Evolutionary conservation across 2,329 filamentous ascomycete species (phyloP).

Genomic region (Fusarium domesticum): DNA sequence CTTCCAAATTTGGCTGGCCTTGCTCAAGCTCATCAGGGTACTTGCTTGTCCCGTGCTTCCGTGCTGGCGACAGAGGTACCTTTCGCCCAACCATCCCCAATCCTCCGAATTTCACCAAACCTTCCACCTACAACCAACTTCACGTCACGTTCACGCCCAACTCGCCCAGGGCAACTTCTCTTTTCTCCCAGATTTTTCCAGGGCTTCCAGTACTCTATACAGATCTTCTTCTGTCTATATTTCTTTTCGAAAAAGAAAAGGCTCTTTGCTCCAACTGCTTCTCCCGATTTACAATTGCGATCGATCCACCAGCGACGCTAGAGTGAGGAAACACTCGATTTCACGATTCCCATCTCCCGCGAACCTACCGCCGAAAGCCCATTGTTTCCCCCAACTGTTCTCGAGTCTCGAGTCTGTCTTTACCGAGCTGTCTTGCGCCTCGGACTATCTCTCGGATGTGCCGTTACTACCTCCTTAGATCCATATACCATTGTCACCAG

Average conservation of each 20-base stretch:
- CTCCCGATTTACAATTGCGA: neutral
- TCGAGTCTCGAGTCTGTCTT: neutral
- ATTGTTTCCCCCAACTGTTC: neutral
- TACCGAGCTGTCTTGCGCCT: constrained; percentile 7
- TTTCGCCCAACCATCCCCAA: constrained; percentile 10
- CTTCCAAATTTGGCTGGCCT: neutral
- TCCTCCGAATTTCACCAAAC: constrained; percentile 24
- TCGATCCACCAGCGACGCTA: neutral
- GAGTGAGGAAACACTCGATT: neutral
- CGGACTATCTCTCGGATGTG: constrained; percentile 23
- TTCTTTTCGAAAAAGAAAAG: neutral
- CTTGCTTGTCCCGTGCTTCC: constrained; percentile 3
- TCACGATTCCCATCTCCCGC: constrained; percentile 1
- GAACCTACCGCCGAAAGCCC: constrained; percentile 1
- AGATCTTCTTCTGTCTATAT: constrained; percentile 8
- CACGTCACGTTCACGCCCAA: constrained; percentile 13
- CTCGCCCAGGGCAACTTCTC: constrained; percentile 3
- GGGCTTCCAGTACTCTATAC: too few relatives aligned
- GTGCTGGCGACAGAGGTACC: constrained; percentile 17
- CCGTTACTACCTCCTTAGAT: constrained; percentile 11
- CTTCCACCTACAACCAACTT: constrained; percentile 21
- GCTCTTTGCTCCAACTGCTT: neutral
- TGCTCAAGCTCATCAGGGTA: constrained; percentile 8
- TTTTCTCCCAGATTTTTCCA: too few relatives aligned
- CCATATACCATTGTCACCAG: constrained; percentile 20